Base-by-base conservation (phyloP, 1,284 basidiomycete genomes). In the Pseudozyma thailandica region DNA sequence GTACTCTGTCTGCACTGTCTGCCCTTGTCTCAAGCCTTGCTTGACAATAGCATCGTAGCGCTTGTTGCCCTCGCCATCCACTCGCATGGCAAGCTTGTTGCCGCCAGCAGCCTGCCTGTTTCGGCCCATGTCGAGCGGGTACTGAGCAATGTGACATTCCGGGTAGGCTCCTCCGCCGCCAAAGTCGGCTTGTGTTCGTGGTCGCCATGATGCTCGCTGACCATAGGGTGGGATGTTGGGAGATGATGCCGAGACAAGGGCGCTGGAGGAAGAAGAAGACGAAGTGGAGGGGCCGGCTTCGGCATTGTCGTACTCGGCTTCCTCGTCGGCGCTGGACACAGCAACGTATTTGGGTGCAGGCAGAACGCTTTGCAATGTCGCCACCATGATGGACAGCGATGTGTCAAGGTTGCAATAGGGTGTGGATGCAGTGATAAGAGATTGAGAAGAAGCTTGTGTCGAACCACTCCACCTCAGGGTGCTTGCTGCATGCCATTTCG, bases 131-230 rank as follows among this genome's bases (percentile, higher is more conserved):
- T 94, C 93, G 72, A 97, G 84, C 7, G 95, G 95, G 85, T 97
- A 98, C 83, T 98, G 95, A 12, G 95, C 95, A 55, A 96, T 86
- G 86, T 95, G 94, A 83, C 94, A 97, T 86, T 98, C 95, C 1
- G 96, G 95, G 84, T 92, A 98, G 51, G 94, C 88, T 74, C 95
- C 95, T 72, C 95, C 95, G 79, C 94, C 93, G 48, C 89, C 92
- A 84, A 91, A 98, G 79, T 98, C 94, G 56, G 90, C 90, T 65
- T 88, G 87, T 20, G 87, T 86, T 39, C 87, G 87, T 20, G 95
- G 95, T 79, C 89, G 92, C 95, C 95, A 98, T 60, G 89, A 90
- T 72, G 84, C 86, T 61, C 95, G 88, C 79, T 90, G 89, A 7
- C 94, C 92, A 83, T 98, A 98, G 6, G 90, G 87, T 23, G 92